Evolutionary conservation across 192 early-diverging fungal species (phyloP), one percentile per base, ranked within the genome.

Genomic region (Backusella morwellensis): DNA sequence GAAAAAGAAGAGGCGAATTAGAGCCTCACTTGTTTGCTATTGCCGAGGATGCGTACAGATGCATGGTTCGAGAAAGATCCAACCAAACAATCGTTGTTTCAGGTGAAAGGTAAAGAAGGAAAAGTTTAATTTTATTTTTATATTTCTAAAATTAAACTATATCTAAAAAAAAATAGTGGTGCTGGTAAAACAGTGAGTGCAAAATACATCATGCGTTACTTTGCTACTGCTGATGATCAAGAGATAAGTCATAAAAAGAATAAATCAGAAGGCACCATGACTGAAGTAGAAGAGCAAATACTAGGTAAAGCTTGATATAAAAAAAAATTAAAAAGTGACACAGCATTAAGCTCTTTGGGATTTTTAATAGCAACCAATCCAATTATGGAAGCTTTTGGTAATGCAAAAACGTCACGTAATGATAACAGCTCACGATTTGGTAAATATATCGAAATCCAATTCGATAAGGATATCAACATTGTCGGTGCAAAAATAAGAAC

Each of bases 21-120:
- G 96, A 98, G 80, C 98, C 98, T 41, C 98, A 99, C 84, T 89
- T 99, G 87, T 99, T 98, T 87, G 97, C 98, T 23, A 97, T 99
- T 77, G 96, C 96, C 12, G 97, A 98, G 88, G 97, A 98, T 84
- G 96, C 98, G 7, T 99, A 97, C 85, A 89, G 96, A 21, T 93
- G 92, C 80, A 96, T 99, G 94, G 92, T 97, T 66, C 87, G 94
- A 23, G 96, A 98, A 75, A 85, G 91, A 69, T 88, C 89, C 75
- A 98, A 99, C 89, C 98, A 99, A 86, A 97, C 97, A 17, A 97
- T 99, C 81, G 96, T 99, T 76, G 97, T 98, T 40, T 96, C 95
- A 9, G 98, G 98, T 73, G 98, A 99, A 86, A 95, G 86, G 88
- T 88, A 63, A 54, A 80, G n/a, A 54, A 80, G n/a, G n/a, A 11